Evolutionary conservation across 129 eudicot genomes (phyloP).

Genomic region (Silybum marianum): DNA sequence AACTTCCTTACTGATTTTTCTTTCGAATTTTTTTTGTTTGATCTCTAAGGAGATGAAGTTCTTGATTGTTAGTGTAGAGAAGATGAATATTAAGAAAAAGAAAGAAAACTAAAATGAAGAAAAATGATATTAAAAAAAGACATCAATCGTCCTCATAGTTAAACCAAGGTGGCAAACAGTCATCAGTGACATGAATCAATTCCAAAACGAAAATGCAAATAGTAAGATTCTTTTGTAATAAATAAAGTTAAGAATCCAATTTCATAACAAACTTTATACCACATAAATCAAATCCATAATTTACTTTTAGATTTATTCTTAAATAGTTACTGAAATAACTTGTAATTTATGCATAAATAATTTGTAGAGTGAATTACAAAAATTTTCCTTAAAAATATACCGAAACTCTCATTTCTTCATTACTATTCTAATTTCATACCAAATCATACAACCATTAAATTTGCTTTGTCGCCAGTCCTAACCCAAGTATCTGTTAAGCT

Average conservation of each 20-base stretch:
- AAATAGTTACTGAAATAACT: neutral
- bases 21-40: neutral
- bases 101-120: too few relatives aligned
- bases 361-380: neutral
- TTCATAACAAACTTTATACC: neutral
- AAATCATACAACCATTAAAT: neutral
- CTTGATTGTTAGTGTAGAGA: neutral
- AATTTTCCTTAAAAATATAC: neutral
- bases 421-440: neutral
- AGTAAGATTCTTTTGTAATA: neutral
- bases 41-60: neutral
- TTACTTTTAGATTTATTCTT: neutral
- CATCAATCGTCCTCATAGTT: neutral
- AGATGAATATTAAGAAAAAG: neutral
- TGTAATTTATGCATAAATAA: neutral
- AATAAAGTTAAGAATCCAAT: neutral
- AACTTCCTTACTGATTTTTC: too few relatives aligned
- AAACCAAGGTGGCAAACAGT: neutral
- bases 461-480: neutral
- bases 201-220: neutral
- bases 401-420: neutral
- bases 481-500: neutral
- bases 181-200: neutral
- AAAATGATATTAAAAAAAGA: neutral
- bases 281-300: neutral